Conservation (phyloP, 768 basidiomycete genomes). For the Nevesoporus exiguus region DNA sequence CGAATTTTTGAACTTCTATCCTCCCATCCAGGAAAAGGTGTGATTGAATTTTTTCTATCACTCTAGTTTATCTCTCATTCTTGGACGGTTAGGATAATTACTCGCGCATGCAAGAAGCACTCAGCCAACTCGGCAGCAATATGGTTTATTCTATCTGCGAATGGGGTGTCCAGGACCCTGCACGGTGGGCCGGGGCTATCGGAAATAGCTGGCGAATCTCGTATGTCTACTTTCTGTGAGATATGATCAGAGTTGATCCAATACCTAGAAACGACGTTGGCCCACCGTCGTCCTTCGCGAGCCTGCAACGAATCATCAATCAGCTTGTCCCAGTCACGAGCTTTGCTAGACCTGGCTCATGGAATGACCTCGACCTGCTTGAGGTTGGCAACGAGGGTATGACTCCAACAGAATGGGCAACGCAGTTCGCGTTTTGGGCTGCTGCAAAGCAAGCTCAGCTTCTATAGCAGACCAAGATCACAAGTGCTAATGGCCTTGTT, state of each 20-base stretch:
- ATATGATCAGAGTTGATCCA: no score
- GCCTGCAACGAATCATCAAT: conserved; percentile 14
- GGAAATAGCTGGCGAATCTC: no score
- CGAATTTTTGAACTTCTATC: conserved; percentile 2
- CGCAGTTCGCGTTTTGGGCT: conserved; percentile 15
- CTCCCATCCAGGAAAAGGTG: conserved; percentile 4
- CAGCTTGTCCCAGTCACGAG: conserved; percentile 43
- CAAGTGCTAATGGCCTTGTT: neutral
- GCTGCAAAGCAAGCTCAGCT: conserved; percentile 3
- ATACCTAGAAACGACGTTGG: conserved; percentile 9
- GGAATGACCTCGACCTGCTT: conserved; percentile 53
- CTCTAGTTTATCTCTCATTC: neutral
- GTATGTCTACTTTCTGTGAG: conserved; percentile 23
- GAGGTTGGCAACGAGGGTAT: conserved; percentile 49
- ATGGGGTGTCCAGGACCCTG: conserved; percentile 51
- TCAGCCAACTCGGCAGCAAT: neutral
- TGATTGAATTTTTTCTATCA: neutral
- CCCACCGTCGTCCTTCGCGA: conserved; percentile 12
- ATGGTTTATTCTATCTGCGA: conserved; percentile 53
- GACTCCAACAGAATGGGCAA: conserved; percentile 21
- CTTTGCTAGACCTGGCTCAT: conserved; percentile 44
- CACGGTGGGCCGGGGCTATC: conserved; percentile 46
- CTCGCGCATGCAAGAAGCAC: conserved; percentile 10
- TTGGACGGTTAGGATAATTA: neutral
- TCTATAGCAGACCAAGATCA: neutral